Evolutionary conservation across 1,284 basidiomycete genomes (phyloP).

Genomic region (Fomitopsis pinicola): DNA sequence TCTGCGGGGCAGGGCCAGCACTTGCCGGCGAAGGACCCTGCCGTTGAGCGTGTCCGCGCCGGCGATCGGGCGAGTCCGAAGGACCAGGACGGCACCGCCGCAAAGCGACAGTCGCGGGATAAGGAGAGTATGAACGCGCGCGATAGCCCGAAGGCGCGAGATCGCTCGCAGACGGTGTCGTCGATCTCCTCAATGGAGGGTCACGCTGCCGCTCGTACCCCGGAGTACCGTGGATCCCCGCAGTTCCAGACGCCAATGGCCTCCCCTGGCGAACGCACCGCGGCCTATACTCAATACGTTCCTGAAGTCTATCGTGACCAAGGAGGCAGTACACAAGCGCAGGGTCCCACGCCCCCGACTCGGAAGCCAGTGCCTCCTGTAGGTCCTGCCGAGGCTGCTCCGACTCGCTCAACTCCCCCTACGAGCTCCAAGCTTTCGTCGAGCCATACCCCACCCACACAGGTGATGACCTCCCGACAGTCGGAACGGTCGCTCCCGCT

Average conservation of each 20-base stretch:
- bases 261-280: slow-evolving; percentile 49
- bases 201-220: slow-evolving; percentile 30
- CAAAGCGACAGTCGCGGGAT: slow-evolving; percentile 29
- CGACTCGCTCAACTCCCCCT: slow-evolving; percentile 39
- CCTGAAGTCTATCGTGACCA: slow-evolving; percentile 40
- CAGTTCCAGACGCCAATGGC: slow-evolving; percentile 47
- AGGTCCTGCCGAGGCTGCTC: slow-evolving; percentile 9
- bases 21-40: slow-evolving; percentile 43
- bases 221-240: slow-evolving; percentile 52
- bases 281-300: slow-evolving; percentile 44
- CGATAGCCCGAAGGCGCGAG: slow-evolving; percentile 50
- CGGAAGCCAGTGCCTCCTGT: slow-evolving; percentile 19
- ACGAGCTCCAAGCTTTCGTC: slow-evolving; percentile 33
- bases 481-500: slow-evolving; percentile 72
- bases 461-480: slow-evolving; percentile 51
- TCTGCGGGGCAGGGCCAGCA: slow-evolving; percentile 26
- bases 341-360: slow-evolving; percentile 26
- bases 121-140: slow-evolving; percentile 37
- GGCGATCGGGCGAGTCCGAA: slow-evolving; percentile 51
- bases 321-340: slow-evolving; percentile 20
- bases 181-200: slow-evolving; percentile 36
- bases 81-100: slow-evolving; percentile 36
- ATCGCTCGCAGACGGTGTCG: slow-evolving; percentile 33
- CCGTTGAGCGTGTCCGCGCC: slow-evolving; percentile 50
- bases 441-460: slow-evolving; percentile 54